phyloP scores from a whole-genome alignment of 192 early-diverging fungal genomes.

The Thamnidium elegans region DNA sequence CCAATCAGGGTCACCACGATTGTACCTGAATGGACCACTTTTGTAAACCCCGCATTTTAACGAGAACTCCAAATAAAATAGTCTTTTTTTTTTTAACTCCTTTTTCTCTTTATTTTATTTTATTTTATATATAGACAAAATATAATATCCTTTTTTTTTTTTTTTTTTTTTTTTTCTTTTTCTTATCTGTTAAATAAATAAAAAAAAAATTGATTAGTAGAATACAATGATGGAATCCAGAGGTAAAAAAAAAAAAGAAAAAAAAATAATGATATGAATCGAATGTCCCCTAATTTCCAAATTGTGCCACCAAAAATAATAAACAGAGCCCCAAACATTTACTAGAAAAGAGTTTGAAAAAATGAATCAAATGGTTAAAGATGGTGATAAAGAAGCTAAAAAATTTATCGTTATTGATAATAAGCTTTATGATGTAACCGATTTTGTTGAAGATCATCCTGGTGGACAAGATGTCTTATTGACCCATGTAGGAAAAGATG shows the following conservation, averaged over 20 bases:
- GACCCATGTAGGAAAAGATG: slow-evolving; percentile 75
- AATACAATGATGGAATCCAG: neutral
- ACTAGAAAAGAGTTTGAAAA: slow-evolving; percentile 24
- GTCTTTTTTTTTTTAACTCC: neutral
- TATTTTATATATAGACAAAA: no score
- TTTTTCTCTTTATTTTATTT: neutral
- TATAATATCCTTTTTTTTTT: neutral
- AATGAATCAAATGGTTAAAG: slow-evolving; percentile 22
- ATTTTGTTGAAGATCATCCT: slow-evolving; percentile 73
- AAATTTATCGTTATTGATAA: slow-evolving; percentile 69
- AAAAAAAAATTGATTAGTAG: neutral
- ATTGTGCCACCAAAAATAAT: no score
- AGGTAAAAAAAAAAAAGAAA: neutral
- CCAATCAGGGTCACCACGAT: slow-evolving; percentile 6
- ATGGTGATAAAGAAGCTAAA: slow-evolving; percentile 37
- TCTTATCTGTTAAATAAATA: neutral
- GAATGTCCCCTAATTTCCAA: neutral
- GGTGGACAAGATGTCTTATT: slow-evolving; percentile 68
- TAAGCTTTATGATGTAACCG: slow-evolving; percentile 80
- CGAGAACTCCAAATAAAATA: neutral
- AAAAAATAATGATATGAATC: neutral
- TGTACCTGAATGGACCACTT: slow-evolving; percentile 4
- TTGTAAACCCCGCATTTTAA: neutral
- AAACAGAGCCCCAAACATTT: slow-evolving; percentile 21
- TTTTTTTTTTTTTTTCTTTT: neutral